Conservation (phyloP, 768 basidiomycete genomes). For the Termitomyces sp. region DNA sequence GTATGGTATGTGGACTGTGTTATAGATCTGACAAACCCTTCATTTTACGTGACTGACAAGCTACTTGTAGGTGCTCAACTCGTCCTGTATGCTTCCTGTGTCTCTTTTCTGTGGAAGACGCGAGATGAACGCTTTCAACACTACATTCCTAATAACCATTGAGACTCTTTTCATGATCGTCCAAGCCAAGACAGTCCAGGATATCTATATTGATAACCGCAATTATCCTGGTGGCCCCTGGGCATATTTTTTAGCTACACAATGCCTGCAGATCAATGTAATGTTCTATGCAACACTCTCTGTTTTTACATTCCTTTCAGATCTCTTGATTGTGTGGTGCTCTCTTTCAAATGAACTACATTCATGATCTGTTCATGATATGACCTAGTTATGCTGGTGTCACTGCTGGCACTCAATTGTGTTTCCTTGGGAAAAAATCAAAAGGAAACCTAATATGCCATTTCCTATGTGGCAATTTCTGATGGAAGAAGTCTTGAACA, state of each 20-base stretch:
- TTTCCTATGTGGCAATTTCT: no score
- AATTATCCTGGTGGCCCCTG: conserved; percentile 43
- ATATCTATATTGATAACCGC: conserved; percentile 38
- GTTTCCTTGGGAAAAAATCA: no score
- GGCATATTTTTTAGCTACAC: conserved; percentile 39
- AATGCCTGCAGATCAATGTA: conserved; percentile 39
- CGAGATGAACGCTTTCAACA: not conserved
- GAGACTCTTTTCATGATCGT: not conserved
- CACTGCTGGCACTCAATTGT: no score
- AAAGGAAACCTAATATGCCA: no score
- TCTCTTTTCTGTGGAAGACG: not conserved
- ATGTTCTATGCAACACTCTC: conserved; percentile 41
- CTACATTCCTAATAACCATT: not conserved
- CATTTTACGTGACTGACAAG: not conserved
- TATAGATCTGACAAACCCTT: not conserved
- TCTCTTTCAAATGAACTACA: not conserved
- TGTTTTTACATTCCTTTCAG: conserved; percentile 38
- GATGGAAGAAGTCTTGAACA: no score
- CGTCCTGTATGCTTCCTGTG: not conserved
- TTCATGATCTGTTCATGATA: not conserved
- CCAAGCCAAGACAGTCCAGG: conserved; percentile 27
- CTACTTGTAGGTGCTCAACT: not conserved
- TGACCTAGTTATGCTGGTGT: conserved; percentile 35
- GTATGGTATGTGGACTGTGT: not conserved
- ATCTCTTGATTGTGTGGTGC: conserved; percentile 32